Base-by-base conservation (phyloP, 306 rosid species). In the Rosa chinensis region DNA sequence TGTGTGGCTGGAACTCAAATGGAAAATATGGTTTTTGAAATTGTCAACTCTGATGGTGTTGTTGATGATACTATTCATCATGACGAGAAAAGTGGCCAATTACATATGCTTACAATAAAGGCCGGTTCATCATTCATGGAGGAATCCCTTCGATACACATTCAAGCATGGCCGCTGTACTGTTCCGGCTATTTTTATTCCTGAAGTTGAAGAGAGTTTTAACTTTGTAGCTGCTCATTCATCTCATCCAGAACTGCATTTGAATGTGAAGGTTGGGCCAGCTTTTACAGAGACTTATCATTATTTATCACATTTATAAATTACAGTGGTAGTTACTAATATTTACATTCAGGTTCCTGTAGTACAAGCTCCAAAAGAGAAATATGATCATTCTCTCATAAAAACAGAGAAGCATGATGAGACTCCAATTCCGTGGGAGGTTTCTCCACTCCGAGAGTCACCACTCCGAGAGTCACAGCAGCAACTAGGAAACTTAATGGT, bases 21-120 rank as follows among this genome's bases (percentile, higher is more conserved):
- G 66, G 84, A 88, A 73, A 84, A 83, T 78, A 10, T 84, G 21
- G 43, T 62, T 66, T 88, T 90, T 85, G 94, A 84, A 83, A 48
- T 90, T 17, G 90, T 90, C 4, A 69, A 85, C 79, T 72, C 82
- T 52, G 67, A 66, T 42, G 91, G 89, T 32, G 67, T 43, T 42
- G 76, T 88, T 5, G 93, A 88, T 79, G 68, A 58, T 28, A 81
- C 67, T 44, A 70, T 88, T 68, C 89, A 88, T 73, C 80, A 88
- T 61, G 81, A 68, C 1, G 89, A 88, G 63, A 82, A 81, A 45
- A 79, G 55, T 48, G 79, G 83, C 52, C 81, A 78, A 50, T 79
- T 76, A 28, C 89, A 90, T 82, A 71, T 84, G 88, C 93, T 90
- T 25, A 77, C 73, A 66, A 72, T 90, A 66, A 86, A 78, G 83